Percentiles rank a stretch among this genome's conserved stretches.
phyloP scores from a whole-genome alignment of 257 asterid genomes.

The Scutellaria minor region DNA sequence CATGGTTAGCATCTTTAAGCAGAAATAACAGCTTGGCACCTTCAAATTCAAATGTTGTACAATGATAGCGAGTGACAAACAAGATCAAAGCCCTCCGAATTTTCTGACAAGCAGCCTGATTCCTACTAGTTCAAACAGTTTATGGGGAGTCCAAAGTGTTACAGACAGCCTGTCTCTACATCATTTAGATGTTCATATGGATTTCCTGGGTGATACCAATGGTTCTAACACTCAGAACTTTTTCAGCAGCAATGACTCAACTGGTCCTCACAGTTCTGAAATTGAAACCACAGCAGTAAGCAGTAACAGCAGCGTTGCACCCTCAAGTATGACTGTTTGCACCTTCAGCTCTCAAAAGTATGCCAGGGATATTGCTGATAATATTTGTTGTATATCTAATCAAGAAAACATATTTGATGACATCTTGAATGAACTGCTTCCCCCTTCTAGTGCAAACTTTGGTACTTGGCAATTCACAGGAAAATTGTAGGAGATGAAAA shows the following conservation, averaged over 20 bases:
- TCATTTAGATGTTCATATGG: conserved; percentile 40
- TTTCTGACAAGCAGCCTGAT: conserved; percentile 33
- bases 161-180: conserved; percentile 31
- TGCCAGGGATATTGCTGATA: conserved; percentile 45
- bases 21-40: conserved; percentile 32
- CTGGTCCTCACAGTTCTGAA: conserved; percentile 43
- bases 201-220: conserved; percentile 35
- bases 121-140: conserved; percentile 35
- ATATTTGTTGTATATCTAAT: conserved; percentile 42
- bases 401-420: conserved; percentile 63
- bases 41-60: conserved; percentile 38
- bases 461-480: conserved; percentile 57
- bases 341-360: conserved; percentile 36
- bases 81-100: conserved; percentile 38
- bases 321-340: conserved; percentile 35
- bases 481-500: conserved; percentile 50
- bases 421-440: conserved; percentile 58
- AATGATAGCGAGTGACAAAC: conserved; percentile 35
- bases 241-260: conserved; percentile 34
- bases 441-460: conserved; percentile 52
- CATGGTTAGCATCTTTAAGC: conserved; percentile 43
- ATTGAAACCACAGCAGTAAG: conserved; percentile 37
- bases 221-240: conserved; percentile 34
- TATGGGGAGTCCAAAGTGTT: conserved; percentile 27
- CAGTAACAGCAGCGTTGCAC: conserved; percentile 38